Evolutionary conservation across 2,329 filamentous ascomycete species (phyloP).

Genomic region (Davidsoniella virescens): DNA sequence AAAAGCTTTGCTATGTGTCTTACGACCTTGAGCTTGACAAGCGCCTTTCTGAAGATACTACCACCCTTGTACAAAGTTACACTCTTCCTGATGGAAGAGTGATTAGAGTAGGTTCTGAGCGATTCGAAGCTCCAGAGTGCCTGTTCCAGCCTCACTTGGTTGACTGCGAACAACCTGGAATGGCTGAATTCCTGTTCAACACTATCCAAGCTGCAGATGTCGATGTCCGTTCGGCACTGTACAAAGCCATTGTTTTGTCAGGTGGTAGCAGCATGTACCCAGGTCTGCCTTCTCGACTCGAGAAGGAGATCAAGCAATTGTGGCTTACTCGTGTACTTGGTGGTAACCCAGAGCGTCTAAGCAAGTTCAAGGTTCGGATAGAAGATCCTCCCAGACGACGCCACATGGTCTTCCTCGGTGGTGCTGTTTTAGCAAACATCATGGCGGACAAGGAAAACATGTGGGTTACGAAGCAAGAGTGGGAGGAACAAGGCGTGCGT

Average conservation of each 20-base stretch:
- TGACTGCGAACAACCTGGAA: conserved; percentile 91
- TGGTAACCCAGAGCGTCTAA: conserved; percentile 82
- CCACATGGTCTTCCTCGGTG: conserved; percentile 99
- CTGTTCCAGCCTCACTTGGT: conserved; percentile 97
- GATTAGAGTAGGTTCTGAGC: conserved; percentile 88
- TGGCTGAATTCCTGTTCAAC: conserved; percentile 96
- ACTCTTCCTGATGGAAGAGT: conserved; percentile 92
- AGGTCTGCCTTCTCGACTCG: conserved; percentile 78
- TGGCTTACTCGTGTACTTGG: conserved; percentile 87
- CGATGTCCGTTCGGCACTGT: conserved; percentile 81
- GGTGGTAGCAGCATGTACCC: conserved; percentile 99
- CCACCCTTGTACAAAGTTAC: conserved; percentile 92
- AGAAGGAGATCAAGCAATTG: conserved; percentile 97
- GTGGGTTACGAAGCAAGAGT: conserved; percentile 97
- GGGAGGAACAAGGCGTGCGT: conserved; percentile 78
- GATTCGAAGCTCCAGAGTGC: conserved; percentile 95
- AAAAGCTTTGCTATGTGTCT: conserved; percentile 98
- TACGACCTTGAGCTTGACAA: conserved; percentile 97
- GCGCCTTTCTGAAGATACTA: conserved; percentile 90
- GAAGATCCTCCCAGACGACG: conserved; percentile 89
- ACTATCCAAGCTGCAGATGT: conserved; percentile 94
- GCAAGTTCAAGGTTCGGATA: conserved; percentile 99
- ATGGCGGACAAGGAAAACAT: conserved; percentile 98
- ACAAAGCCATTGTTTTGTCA: conserved; percentile 93
- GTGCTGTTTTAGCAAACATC: conserved; percentile 91